Evolutionary conservation across 2,329 filamentous ascomycete species (phyloP), one percentile per base, ranked within the genome.

Genomic region (Lojkania enalia): DNA sequence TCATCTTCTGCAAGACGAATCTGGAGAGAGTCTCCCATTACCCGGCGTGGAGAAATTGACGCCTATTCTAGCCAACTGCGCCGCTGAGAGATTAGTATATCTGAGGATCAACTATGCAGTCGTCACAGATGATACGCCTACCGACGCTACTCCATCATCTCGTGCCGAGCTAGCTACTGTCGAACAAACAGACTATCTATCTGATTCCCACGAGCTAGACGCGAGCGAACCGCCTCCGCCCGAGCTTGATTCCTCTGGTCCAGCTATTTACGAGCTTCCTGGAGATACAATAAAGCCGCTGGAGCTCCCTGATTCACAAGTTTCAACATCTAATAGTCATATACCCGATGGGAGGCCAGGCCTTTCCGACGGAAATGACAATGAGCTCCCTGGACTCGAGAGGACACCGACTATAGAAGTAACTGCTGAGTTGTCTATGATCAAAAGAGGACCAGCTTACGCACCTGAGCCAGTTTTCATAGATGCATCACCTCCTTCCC

Each of bases 1-100:
- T 19, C 48, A 62, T 31, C 61, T 4, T 58, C 64, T 20, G 44
- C 30, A 33, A 16, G 52, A 57, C 2, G 46, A 46, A 3, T 47
- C 48, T 12, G 47, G 60, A 2, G 59, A 60, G 11, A 50, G 61
- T 25, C 52, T 69, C 20, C 52, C 40, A 14, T 47, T 76, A 40
- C 77, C 77, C 3, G 77, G 78, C 3, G 73, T 75, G 2, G 78
- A 81, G 48, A 82, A 80, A 53, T 67, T 84, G 4, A 75, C 77
- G 15, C 77, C 79, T 1, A 58, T 78, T 1, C 55, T 84, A 18
- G 71, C 71, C 5, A 69, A 73, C 15, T 66, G 67, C 48, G 77
- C 75, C 6, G 70, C 72, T 5, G 67, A 76, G 1, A 74, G 69
- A 19, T 45, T 84, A 53, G 77, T 72, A 2, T 81, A 80, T 55